These are phyloP conservation scores for Stephanodiscus minutulus DNA, from an alignment of 108 stramenopile genomes.

Conservation along the genomic window DNA sequence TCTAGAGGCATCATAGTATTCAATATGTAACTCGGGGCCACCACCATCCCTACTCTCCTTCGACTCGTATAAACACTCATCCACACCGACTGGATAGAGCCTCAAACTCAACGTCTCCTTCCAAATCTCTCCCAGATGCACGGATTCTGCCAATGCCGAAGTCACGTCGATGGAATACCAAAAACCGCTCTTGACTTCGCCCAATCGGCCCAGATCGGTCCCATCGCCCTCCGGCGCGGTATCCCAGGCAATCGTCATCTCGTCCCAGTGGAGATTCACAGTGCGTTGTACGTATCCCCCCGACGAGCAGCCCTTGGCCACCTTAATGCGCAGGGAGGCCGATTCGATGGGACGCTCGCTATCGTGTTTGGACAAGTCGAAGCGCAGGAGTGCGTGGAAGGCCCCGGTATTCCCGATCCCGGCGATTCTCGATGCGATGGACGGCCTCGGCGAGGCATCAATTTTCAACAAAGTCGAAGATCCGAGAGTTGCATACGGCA, in stretches of 20 bases:
- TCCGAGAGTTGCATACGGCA: constrained; percentile 28
- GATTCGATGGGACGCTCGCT: constrained; percentile 18
- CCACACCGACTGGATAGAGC: constrained; percentile 29
- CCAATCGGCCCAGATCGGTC: constrained; percentile 26
- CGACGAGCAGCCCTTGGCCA: constrained; percentile 29
- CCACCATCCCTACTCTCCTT: constrained; percentile 31
- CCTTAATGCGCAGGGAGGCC: constrained; percentile 31
- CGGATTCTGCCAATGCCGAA: constrained; percentile 3
- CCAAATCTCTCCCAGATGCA: background rate
- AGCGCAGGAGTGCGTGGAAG: constrained; percentile 38
- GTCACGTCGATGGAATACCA: constrained; percentile 34
- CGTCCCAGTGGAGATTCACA: constrained; percentile 38
- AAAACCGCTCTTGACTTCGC: constrained; percentile 22
- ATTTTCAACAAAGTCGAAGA: constrained; percentile 35
- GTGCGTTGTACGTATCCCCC: constrained; percentile 39
- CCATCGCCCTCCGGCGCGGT: constrained; percentile 40
- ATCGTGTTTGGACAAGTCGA: constrained; percentile 30
- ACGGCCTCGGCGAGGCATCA: constrained; percentile 8
- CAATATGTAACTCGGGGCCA: constrained; percentile 32
- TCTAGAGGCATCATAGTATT: constrained; percentile 16
- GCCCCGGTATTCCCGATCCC: constrained; percentile 2
- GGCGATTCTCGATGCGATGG: background rate
- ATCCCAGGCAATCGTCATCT: constrained; percentile 35
- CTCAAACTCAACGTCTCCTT: constrained; percentile 24
- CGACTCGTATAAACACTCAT: constrained; percentile 40